phyloP scores from a whole-genome alignment of 305 asterid genomes.

The Solanum hybrid region DNA sequence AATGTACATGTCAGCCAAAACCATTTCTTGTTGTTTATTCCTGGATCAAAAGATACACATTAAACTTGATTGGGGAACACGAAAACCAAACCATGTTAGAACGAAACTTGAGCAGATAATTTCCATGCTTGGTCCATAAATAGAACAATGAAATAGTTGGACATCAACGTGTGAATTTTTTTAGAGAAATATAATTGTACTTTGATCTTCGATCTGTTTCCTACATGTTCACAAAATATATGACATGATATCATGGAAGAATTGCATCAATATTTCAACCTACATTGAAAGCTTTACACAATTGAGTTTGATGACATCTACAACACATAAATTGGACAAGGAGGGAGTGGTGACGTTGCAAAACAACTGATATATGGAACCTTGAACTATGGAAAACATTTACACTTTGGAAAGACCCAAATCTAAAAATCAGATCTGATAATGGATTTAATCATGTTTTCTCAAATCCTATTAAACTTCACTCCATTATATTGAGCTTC shows the following conservation, averaged over 20 bases:
- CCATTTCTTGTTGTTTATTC: conserved; percentile 90
- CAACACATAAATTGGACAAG: background rate
- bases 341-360: background rate
- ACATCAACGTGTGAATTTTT: background rate
- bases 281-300: background rate
- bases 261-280: background rate
- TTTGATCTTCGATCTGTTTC: background rate
- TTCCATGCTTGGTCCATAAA: background rate
- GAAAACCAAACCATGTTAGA: background rate
- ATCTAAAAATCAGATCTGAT: too few species aligned
- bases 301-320: background rate
- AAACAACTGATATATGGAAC: background rate
- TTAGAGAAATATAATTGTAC: background rate
- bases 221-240: background rate
- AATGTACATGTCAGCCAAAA: conserved; percentile 76
- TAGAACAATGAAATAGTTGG: background rate
- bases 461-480: background rate
- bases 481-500: background rate
- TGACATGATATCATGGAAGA: background rate
- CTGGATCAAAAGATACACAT: conserved; percentile 27
- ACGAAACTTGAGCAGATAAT: background rate
- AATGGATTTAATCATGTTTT: background rate
- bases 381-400: background rate
- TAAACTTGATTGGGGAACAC: background rate
- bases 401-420: too few species aligned